phyloP scores from a whole-genome alignment of 306 rosid species.

The Vachellia collinsii region DNA sequence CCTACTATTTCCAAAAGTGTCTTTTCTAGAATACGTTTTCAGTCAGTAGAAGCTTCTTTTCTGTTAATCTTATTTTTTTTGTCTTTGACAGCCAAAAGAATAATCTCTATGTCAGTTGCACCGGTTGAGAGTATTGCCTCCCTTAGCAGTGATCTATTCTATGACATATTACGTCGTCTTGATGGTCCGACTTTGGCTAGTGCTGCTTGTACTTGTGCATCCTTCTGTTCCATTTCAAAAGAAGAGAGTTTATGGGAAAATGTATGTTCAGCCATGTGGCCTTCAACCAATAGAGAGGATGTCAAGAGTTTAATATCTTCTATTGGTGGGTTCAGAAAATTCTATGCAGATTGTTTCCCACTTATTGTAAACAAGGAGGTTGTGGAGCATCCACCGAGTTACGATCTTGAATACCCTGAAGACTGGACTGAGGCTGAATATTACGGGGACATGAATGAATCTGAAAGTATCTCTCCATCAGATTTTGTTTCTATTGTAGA shows the following conservation, averaged over 20 bases:
- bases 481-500: slow-evolving; percentile 88
- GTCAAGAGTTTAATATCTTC: slow-evolving; percentile 72
- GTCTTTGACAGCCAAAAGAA: slow-evolving; percentile 45
- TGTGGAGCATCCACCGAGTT: slow-evolving; percentile 54
- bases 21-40: neutral
- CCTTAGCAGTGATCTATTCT: slow-evolving; percentile 77
- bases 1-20: neutral
- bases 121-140: slow-evolving; percentile 60
- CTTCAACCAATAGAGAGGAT: slow-evolving; percentile 84
- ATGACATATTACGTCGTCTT: slow-evolving; percentile 79
- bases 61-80: slow-evolving; percentile 14
- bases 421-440: slow-evolving; percentile 91
- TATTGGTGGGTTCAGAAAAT: slow-evolving; percentile 85
- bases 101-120: slow-evolving; percentile 51
- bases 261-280: slow-evolving; percentile 86
- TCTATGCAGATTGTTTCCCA: slow-evolving; percentile 89
- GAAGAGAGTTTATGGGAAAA: slow-evolving; percentile 92
- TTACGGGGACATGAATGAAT: slow-evolving; percentile 70
- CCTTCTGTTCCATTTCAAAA: slow-evolving; percentile 78
- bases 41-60: slow-evolving; percentile 6
- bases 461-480: slow-evolving; percentile 61
- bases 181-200: slow-evolving; percentile 84
- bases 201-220: slow-evolving; percentile 82
- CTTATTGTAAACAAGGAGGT: slow-evolving; percentile 78
- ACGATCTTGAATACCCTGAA: slow-evolving; percentile 66